Evolutionary conservation across 108 stramenopile genomes (phyloP).

Genomic region (Chaetoceros muelleri): DNA sequence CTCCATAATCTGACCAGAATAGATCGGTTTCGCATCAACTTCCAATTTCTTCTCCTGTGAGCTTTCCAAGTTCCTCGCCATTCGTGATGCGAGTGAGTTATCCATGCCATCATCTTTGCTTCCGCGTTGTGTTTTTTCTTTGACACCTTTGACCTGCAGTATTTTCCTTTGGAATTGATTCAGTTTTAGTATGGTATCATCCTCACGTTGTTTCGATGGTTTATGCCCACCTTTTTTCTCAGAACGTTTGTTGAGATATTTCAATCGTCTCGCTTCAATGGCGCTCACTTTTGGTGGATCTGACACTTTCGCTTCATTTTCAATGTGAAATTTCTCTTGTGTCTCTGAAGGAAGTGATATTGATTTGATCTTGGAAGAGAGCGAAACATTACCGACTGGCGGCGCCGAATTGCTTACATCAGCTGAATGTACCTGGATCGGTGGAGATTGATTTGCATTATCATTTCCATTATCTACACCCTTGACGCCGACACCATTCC

Average conservation of each 20-base stretch:
- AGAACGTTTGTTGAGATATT: slow-evolving; percentile 33
- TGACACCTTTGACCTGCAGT: slow-evolving; percentile 10
- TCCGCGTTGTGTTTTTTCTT: not conserved
- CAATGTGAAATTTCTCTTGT: not conserved
- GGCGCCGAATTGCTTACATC: not conserved
- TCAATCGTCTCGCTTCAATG: slow-evolving; percentile 59
- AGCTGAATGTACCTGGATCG: not conserved
- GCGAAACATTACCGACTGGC: not conserved
- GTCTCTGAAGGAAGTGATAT: not conserved
- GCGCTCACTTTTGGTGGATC: slow-evolving; percentile 19
- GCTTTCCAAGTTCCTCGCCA: slow-evolving; percentile 32
- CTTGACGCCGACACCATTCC: not conserved
- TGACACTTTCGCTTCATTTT: not conserved
- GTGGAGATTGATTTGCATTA: not conserved
- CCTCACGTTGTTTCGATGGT: slow-evolving; percentile 33
- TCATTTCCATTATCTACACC: not conserved
- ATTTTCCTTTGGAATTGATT: slow-evolving; percentile 57
- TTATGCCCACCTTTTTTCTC: slow-evolving; percentile 20
- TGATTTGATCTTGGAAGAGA: not conserved
- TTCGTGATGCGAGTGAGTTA: slow-evolving; percentile 39
- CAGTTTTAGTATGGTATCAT: slow-evolving; percentile 58
- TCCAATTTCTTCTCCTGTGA: slow-evolving; percentile 12
- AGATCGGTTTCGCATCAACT: slow-evolving; percentile 5
- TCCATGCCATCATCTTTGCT: slow-evolving; percentile 12
- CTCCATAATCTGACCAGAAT: slow-evolving; percentile 49